These are phyloP conservation scores for Byssoonygena ceratinophila DNA, from an alignment of 2,329 filamentous ascomycete species.

Conservation along the genomic window DNA sequence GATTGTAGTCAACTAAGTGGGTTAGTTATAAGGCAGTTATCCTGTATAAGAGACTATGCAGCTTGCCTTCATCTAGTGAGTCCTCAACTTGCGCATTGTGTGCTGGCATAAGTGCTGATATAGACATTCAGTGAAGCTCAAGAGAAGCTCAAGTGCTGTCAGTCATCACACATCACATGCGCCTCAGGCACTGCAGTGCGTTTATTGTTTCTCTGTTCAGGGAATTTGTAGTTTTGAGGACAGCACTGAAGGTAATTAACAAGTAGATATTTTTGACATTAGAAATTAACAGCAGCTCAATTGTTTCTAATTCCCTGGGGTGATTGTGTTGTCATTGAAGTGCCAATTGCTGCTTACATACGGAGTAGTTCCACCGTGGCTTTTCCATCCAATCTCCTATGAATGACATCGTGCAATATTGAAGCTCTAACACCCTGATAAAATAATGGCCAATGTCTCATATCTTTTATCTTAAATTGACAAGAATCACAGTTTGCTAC, in stretches of 20 bases:
- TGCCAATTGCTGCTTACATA: background rate
- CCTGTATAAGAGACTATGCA: background rate
- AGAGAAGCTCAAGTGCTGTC: background rate
- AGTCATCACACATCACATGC: background rate
- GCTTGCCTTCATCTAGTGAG: conserved; percentile 38
- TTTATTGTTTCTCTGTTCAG: too few relatives aligned
- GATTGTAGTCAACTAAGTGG: conserved; percentile 71
- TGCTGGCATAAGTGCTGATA: conserved; percentile 30
- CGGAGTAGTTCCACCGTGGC: too few relatives aligned
- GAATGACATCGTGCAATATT: too few relatives aligned
- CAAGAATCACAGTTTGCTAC: too few relatives aligned
- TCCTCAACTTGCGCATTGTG: conserved; percentile 31
- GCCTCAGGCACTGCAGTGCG: background rate
- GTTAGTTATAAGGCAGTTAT: background rate
- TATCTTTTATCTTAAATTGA: too few relatives aligned
- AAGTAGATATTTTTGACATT: background rate
- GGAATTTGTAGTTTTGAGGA: too few relatives aligned
- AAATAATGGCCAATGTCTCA: background rate
- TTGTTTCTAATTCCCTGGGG: background rate
- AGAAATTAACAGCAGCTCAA: background rate
- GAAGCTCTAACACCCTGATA: too few relatives aligned
- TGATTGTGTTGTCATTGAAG: background rate
- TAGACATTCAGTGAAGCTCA: conserved; percentile 13
- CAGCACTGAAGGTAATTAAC: background rate
- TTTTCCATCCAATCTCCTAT: too few relatives aligned